phyloP scores from a whole-genome alignment of 2,329 filamentous ascomycete genomes.

The Aaosphaeria pasadenensis region DNA sequence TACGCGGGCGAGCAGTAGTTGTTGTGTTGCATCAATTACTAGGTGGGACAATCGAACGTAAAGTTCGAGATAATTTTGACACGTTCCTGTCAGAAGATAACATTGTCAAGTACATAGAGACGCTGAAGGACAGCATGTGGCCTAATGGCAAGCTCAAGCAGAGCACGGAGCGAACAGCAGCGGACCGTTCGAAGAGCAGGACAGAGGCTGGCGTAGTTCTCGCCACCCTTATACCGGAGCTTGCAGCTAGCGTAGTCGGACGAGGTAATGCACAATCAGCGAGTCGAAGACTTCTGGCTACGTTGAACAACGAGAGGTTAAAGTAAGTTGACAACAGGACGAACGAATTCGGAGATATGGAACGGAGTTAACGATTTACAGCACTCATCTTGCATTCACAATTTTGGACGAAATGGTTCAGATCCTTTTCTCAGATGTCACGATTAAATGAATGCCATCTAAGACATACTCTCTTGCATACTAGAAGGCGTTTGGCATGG shows the following conservation, averaged over 20 bases:
- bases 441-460: conserved; percentile 7
- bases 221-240: conserved; percentile 82
- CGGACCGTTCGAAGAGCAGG: conserved; percentile 75
- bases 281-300: conserved; percentile 82
- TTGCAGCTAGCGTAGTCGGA: conserved; percentile 91
- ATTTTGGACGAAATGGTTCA: conserved; percentile 48
- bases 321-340: conserved; percentile 63
- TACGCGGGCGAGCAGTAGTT: conserved; percentile 90
- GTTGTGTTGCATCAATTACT: conserved; percentile 94
- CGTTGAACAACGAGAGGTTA: conserved; percentile 83
- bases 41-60: conserved; percentile 92
- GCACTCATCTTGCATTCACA: conserved; percentile 50
- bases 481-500: too few species aligned
- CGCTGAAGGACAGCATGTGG: conserved; percentile 79
- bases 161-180: conserved; percentile 57
- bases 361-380: conserved; percentile 18
- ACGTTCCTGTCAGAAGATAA: conserved; percentile 73
- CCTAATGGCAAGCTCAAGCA: conserved; percentile 61
- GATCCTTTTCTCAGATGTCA: conserved; percentile 42
- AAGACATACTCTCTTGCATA: too few species aligned
- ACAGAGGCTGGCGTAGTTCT: conserved; percentile 88
- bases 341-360: not conserved
- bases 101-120: conserved; percentile 69
- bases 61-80: conserved; percentile 81
- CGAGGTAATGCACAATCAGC: conserved; percentile 87